Base-by-base conservation (phyloP, 2,329 filamentous ascomycete genomes). In the Hyphodiscus sp. region DNA sequence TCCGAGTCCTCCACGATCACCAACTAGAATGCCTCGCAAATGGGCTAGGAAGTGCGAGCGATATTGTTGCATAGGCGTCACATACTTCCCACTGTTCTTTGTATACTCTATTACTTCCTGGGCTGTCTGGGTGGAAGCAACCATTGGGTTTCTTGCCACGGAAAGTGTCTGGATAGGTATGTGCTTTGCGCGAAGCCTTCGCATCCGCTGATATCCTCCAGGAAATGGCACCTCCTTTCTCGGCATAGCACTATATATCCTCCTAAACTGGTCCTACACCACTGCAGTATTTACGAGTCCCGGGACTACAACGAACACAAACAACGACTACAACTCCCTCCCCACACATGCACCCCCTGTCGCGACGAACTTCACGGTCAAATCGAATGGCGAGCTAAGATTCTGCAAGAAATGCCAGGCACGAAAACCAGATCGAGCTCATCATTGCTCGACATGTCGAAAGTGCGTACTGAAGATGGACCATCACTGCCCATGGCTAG, bases 381-480 rank as follows among this genome's bases (percentile, higher is more conserved):
- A 94, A 72, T 86, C 89, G 53, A 91, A 89, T 43, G 94, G 94
- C 63, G 87, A 88, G 64, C 74, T 87, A 50, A 83, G 94, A 52
- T 97, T 87, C 75, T 99, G 94, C 79, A 97, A 97, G 74, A 99
- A 99, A 74, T 99, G 94, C 71, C 89, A 95, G 73, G 86, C 86
- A 50, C 83, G 88, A 58, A 99, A 99, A 74, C 94, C 94, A 43
- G 94, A 99, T 73, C 89, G 94, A 57, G 85, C 92, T 30, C 94
- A 99, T 71, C 94, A 99, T 75, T 99, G 94, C 78, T 95, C 90
- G 11, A 95, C 91, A 3, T 99, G 94, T 73, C 83, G 86, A 62
- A 86, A 87, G 66, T 99, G 94, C 70, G 91, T 99, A 23, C 78
- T 99, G 70, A 99, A 99, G 77, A 99, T 99, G 94, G 94, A 99